Conservation (phyloP, 345 rosid genomes). For the Turritis glabra region DNA sequence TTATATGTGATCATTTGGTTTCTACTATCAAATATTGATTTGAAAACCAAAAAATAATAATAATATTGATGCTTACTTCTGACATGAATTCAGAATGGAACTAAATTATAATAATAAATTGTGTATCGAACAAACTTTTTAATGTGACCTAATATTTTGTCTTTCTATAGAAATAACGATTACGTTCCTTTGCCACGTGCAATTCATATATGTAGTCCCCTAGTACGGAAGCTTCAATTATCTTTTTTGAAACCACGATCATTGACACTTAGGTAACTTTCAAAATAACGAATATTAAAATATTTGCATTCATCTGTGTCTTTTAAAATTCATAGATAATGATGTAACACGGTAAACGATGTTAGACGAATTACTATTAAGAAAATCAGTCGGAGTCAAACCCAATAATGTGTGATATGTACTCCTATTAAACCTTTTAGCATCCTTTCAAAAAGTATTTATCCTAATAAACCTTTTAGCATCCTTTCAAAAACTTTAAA, state of each 20-base stretch:
- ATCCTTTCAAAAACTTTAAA: background rate
- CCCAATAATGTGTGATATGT: constrained; percentile 18
- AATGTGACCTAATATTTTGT: constrained; percentile 23
- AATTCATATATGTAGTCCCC: constrained; percentile 30
- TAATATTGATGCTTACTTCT: background rate
- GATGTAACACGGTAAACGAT: constrained; percentile 19
- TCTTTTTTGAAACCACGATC: constrained; percentile 17
- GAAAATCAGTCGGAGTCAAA: background rate
- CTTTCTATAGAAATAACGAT: constrained; percentile 15
- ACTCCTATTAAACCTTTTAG: background rate
- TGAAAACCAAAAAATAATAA: too few relatives aligned
- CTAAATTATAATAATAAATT: background rate
- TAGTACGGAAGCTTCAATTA: constrained; percentile 33
- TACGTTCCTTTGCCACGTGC: constrained; percentile 32
- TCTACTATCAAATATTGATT: background rate
- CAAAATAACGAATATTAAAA: constrained; percentile 1
- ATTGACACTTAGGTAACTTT: constrained; percentile 33
- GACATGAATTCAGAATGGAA: background rate
- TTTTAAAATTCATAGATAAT: background rate
- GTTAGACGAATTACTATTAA: background rate
- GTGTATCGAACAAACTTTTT: constrained; percentile 24
- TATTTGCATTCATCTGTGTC: background rate
- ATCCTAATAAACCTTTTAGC: background rate
- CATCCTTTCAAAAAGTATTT: background rate
- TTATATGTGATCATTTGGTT: background rate